Evolutionary conservation across 345 rosid species (phyloP), one percentile per base, ranked within the genome.

Genomic region (thale cress (Arabidopsis thaliana)): DNA sequence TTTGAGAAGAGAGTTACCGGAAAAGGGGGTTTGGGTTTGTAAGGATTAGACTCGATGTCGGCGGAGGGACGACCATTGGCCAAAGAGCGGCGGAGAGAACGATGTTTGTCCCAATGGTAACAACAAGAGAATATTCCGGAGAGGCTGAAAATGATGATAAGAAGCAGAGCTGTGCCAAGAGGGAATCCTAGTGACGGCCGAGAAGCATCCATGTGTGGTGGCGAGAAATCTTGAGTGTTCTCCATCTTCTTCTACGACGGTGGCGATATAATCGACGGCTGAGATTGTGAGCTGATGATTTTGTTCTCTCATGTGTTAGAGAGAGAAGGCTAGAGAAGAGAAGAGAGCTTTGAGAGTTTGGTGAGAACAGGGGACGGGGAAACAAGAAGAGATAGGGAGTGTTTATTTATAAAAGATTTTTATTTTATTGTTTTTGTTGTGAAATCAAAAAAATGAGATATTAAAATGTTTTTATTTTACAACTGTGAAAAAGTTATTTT

Each of bases 91-190:
- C 97, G 98, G 83, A 91, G 84, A 38, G 97, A 89, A 20, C 91
- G 82, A 82, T 89, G 83, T 84, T 91, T 94, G 58, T 94, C 98
- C 98, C 97, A 89, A 77, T 94, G 98, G 84, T 94, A 94, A 78
- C 98, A 94, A 72, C 98, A 94, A 65, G 98, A 94, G 89, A 94
- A 89, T 72, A 94, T 86, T 38, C 97, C 97, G 62, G 97, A 89
- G 79, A 94, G 83, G 83, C 87, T 85, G 91, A 94, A 94, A 32
- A 91, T 84, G 85, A 88, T 63, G 56, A 94, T 81, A 55, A 94
- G 81, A 67, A 94, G 95, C 46, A 94, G 84, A 53, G 98, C 98
- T 0, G 98, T 91, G 52, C 98, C 98, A 0, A 94, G 86, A 14
- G 98, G 98, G 83, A 94, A 94, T 2, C 96, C 98, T 0, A 94